Base-by-base conservation (phyloP, 805 yeast species). In the Candida maltosa region DNA sequence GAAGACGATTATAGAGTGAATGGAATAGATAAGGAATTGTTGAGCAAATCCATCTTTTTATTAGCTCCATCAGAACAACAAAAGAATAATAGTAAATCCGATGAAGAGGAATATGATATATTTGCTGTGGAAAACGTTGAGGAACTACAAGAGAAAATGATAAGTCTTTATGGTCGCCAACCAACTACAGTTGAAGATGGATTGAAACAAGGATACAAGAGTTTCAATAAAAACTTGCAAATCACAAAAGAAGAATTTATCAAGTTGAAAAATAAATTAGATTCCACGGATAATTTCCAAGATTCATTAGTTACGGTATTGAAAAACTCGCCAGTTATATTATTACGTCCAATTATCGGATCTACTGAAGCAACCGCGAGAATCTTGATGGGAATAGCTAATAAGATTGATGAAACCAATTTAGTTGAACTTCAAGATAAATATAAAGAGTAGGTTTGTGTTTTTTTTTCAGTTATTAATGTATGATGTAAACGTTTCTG, bases 321-420 rank as follows among this genome's bases (percentile, higher is more conserved):
- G 10, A 76, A 75, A 44, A 87, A 83, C 0, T 78, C 95, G 1
- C 97, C 97, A 0, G 76, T 87, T 11, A 80, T 87, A 14, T 58
- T 89, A 11, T 70, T 89, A 2, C 58, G 96, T 28, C 96, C 97
- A 2, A 72, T 87, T 42, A 87, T 89, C 47, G 97, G 97, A 2
- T 87, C 95, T 0, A 84, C 96, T 0, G 96, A 87, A 54, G 95
- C 95, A 0, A 70, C 89, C 5, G 82, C 91, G 5, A 84, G 80
- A 49, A 74, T 95, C 1, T 65, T 89, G 33, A 73, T 87, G 62
- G 97, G 97, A 1, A 70, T 89, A 6, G 79, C 87, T 26, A 88
- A 87, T 52, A 83, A 82, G 42, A 60, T 89, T 22, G 91, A 87
- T 52, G 82, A 88, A 2, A 68, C 69, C 16, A 77, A 80, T 41